These are phyloP conservation scores for Verticillium longisporum DNA, from an alignment of 2,329 filamentous ascomycete genomes.

Conservation along the genomic window DNA sequence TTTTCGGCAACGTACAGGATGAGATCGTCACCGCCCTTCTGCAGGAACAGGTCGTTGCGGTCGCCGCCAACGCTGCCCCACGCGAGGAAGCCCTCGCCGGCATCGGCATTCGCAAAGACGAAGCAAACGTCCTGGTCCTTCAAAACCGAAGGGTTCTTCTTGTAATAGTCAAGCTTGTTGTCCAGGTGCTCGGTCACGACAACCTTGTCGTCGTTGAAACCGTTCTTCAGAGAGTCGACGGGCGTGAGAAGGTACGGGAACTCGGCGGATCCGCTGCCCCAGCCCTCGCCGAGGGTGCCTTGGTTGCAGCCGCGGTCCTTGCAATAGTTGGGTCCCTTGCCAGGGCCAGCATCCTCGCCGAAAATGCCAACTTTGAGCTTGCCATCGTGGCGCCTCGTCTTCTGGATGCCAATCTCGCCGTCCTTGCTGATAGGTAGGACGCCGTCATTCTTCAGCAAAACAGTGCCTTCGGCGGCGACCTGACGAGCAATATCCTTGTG, in stretches of 20 bases:
- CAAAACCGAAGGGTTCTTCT: slow-evolving; percentile 16
- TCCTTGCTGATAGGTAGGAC: slow-evolving; percentile 38
- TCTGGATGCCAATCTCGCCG: slow-evolving; percentile 15
- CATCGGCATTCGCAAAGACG: slow-evolving; percentile 68
- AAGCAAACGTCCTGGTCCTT: slow-evolving; percentile 33
- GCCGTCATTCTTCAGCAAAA: slow-evolving; percentile 55
- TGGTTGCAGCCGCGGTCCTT: slow-evolving; percentile 60
- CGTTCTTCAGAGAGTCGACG: slow-evolving; percentile 51
- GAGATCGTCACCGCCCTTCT: slow-evolving; percentile 57
- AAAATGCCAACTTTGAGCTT: slow-evolving; percentile 42
- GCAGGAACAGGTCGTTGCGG: slow-evolving; percentile 54
- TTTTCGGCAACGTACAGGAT: slow-evolving; percentile 49
- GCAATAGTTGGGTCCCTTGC: slow-evolving; percentile 58
- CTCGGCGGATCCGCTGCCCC: slow-evolving; percentile 63
- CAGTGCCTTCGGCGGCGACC: slow-evolving; percentile 51
- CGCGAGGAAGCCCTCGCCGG: slow-evolving; percentile 66
- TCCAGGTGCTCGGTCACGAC: slow-evolving; percentile 53
- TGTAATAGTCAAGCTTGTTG: slow-evolving; percentile 52
- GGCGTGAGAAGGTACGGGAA: slow-evolving; percentile 64
- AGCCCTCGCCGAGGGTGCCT: slow-evolving; percentile 64
- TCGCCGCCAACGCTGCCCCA: slow-evolving; percentile 65
- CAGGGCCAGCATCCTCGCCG: slow-evolving; percentile 44
- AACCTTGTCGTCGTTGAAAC: slow-evolving; percentile 33
- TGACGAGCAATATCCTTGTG: slow-evolving; percentile 43
- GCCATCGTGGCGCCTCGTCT: slow-evolving; percentile 21